A percentile compares a stretch with the other conserved stretches of the same genome.
Evolutionary conservation across 2,329 filamentous ascomycete genomes (phyloP).

Genomic region (Remersonia thermophila): DNA sequence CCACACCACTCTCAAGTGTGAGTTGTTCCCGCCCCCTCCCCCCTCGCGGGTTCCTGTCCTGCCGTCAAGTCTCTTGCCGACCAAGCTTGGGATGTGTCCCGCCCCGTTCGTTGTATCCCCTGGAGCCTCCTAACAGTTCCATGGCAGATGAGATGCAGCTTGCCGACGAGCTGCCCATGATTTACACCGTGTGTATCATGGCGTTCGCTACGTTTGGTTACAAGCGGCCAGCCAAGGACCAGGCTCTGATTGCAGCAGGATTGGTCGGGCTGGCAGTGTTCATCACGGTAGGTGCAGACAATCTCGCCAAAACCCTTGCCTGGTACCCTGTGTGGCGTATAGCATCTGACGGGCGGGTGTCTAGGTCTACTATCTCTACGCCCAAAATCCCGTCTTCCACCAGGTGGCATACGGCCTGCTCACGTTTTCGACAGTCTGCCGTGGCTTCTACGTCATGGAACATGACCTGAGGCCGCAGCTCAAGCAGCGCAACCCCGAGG

Average conservation of each 20-base stretch:
- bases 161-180: constrained; percentile 49
- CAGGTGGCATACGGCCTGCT: constrained; percentile 66
- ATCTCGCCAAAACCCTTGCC: no score
- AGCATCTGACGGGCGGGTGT: not conserved
- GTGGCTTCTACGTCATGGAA: constrained; percentile 66
- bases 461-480: constrained; percentile 32
- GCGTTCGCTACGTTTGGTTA: constrained; percentile 61
- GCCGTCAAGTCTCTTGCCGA: not conserved
- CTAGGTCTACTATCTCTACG: constrained; percentile 55
- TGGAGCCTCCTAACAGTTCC: no score
- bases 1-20: constrained; percentile 44
- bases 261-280: constrained; percentile 46
- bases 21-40: constrained; percentile 13
- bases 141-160: constrained; percentile 45
- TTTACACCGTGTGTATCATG: constrained; percentile 46
- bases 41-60: not conserved
- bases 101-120: not conserved
- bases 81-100: not conserved
- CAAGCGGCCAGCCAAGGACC: constrained; percentile 37
- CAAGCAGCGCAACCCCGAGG: constrained; percentile 33
- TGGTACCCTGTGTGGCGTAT: not conserved
- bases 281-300: constrained; percentile 51
- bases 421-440: constrained; percentile 56
- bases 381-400: constrained; percentile 74
- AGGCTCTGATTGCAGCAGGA: constrained; percentile 24